Percentiles rank a stretch among this genome's conserved stretches.
These are phyloP conservation scores for Magnaporthiopsis rhizophila DNA, from an alignment of 2,329 filamentous ascomycete genomes.

Conservation along the genomic window DNA sequence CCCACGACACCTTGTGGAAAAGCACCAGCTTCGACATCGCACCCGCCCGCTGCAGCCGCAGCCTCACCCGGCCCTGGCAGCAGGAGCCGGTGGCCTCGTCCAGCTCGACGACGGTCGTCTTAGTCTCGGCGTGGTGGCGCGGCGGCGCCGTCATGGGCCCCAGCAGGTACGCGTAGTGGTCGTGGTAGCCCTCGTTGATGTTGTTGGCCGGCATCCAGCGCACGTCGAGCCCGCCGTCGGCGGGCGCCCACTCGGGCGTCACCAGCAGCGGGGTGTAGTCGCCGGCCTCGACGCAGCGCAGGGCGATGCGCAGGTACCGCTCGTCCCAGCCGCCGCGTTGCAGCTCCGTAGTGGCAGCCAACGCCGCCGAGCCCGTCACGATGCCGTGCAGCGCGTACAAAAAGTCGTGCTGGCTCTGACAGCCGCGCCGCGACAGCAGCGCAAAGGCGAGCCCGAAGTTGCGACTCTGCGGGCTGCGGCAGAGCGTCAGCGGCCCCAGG, in stretches of 20 bases:
- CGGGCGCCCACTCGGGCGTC: conserved; percentile 6
- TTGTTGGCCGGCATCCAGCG: too few species aligned
- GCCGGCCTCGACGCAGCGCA: conserved; percentile 8
- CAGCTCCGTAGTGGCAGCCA: conserved; percentile 2
- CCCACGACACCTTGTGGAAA: too few species aligned
- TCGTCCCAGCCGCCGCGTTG: conserved; percentile 8
- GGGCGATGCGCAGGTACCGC: conserved; percentile 10
- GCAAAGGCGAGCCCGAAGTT: conserved; percentile 6
- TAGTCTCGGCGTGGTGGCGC: too few species aligned
- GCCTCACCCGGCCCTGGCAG: too few species aligned
- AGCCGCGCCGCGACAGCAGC: conserved; percentile 7
- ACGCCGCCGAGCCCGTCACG: background rate
- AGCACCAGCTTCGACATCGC: too few species aligned
- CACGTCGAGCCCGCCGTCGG: too few species aligned
- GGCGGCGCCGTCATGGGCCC: too few species aligned
- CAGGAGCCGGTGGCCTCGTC: too few species aligned
- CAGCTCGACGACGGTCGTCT: too few species aligned
- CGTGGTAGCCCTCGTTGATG: too few species aligned
- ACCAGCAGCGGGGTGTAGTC: conserved; percentile 15
- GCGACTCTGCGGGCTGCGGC: conserved; percentile 2
- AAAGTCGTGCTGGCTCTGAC: conserved; percentile 8
- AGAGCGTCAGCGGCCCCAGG: background rate
- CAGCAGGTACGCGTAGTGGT: too few species aligned
- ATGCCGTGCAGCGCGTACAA: conserved; percentile 11
- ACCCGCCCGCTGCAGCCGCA: too few species aligned